phyloP scores from a whole-genome alignment of 208 protist genomes.

The Naegleria gruberi region DNA sequence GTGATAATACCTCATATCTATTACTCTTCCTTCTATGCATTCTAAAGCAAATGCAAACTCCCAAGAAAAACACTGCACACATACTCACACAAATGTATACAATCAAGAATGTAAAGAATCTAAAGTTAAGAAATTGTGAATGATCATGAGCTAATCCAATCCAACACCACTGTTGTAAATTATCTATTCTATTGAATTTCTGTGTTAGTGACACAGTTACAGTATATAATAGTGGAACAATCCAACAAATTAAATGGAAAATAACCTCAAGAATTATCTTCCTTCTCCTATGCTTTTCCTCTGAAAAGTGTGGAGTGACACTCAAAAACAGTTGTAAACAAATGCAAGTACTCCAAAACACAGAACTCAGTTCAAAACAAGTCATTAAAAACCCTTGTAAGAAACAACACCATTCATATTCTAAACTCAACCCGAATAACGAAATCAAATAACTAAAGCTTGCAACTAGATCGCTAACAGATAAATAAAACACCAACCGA shows the following conservation, averaged over 20 bases:
- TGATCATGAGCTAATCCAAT: not conserved
- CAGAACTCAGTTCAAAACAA: not conserved
- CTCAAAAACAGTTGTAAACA: conserved; percentile 8
- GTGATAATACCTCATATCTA: not conserved
- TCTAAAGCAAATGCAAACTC: not conserved
- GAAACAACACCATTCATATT: not conserved
- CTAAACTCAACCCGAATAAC: not conserved
- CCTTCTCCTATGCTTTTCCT: not conserved
- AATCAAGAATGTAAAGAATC: conserved; percentile 13
- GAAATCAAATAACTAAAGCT: not conserved
- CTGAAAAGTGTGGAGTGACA: not conserved
- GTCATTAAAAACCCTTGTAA: not conserved
- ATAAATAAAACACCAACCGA: not conserved
- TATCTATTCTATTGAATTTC: not conserved
- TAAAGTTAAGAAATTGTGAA: not conserved
- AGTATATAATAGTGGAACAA: not conserved
- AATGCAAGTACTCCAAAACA: conserved; percentile 14
- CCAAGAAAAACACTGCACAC: not conserved
- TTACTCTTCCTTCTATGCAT: not conserved
- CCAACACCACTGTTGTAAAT: conserved; percentile 13
- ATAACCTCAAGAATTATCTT: not conserved
- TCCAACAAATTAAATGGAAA: not conserved
- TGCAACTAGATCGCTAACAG: not conserved
- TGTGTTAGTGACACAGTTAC: not conserved
- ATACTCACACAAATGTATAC: not conserved